Percentiles rank a stretch among this genome's conserved stretches.
Conservation (phyloP, 1,284 basidiomycete species). For the Rhizoctonia solani region DNA sequence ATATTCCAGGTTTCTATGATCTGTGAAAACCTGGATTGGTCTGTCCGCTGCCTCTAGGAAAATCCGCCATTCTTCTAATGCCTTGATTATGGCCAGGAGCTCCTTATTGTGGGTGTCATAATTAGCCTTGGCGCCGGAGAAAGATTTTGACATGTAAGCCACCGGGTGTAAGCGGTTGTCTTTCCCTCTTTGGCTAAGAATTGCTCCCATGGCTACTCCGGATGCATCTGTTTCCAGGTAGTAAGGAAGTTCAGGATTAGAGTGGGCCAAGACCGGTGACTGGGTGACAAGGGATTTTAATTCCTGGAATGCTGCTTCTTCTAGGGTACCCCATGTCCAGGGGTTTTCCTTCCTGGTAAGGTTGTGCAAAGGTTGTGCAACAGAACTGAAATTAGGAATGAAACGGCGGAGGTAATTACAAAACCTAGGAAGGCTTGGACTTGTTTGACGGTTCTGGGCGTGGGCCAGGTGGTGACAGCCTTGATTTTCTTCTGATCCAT, state of each 20-base stretch:
- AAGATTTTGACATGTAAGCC: slow-evolving; percentile 6
- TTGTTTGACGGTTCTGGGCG: slow-evolving; percentile 41
- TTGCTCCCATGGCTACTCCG: slow-evolving; percentile 1
- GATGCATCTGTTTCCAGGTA: slow-evolving; percentile 33
- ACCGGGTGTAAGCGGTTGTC: slow-evolving; percentile 7
- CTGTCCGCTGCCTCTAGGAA: slow-evolving; percentile 37
- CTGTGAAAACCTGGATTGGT: slow-evolving; percentile 20
- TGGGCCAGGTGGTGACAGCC: slow-evolving; percentile 43
- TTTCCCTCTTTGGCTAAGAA: not conserved
- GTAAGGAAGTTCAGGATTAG: not conserved
- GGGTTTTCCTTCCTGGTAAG: slow-evolving; percentile 39
- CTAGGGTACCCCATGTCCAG: not conserved
- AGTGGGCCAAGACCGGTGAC: not conserved
- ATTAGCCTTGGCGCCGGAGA: slow-evolving; percentile 43
- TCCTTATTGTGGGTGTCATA: slow-evolving; percentile 41
- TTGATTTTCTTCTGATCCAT: slow-evolving; percentile 44
- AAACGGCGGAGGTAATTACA: slow-evolving; percentile 46
- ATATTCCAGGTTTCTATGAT: slow-evolving; percentile 7
- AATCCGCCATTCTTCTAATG: slow-evolving; percentile 40
- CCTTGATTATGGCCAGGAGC: slow-evolving; percentile 33
- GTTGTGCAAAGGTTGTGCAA: slow-evolving; percentile 40
- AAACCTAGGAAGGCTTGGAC: slow-evolving; percentile 46
- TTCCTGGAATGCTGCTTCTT: slow-evolving; percentile 1
- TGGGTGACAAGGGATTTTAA: not conserved
- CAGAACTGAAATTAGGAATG: slow-evolving; percentile 42